These are phyloP conservation scores for Dendrothele bispora DNA, from an alignment of 768 basidiomycete genomes.

Conservation along the genomic window DNA sequence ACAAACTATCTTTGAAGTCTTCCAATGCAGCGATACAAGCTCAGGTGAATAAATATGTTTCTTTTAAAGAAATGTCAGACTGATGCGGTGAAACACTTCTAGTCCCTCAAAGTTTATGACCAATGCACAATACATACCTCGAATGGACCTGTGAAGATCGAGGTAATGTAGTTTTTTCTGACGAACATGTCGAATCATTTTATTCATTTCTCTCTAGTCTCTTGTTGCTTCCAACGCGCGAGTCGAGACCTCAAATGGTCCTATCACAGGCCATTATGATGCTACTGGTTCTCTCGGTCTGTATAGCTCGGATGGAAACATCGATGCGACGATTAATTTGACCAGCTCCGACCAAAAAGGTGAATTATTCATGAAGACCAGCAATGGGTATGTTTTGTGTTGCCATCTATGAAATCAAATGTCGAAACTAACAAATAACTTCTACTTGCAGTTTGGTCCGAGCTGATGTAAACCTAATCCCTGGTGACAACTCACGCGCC, in stretches of 20 bases:
- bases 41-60: constrained; percentile 23
- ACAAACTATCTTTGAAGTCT: constrained; percentile 31
- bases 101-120: constrained; percentile 21
- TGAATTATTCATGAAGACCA: constrained; percentile 32
- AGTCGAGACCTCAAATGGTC: constrained; percentile 34
- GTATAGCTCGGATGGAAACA: background rate
- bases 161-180: constrained; percentile 2
- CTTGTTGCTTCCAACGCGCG: constrained; percentile 23
- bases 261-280: constrained; percentile 43
- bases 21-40: constrained; percentile 32
- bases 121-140: constrained; percentile 21
- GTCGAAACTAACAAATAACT: background rate
- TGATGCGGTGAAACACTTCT: background rate
- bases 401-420: too few species aligned
- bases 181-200: background rate
- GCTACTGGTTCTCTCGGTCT: constrained; percentile 31
- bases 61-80: background rate
- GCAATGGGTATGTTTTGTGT: constrained; percentile 43
- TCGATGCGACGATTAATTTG: background rate
- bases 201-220: constrained; percentile 25
- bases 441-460: constrained; percentile 28
- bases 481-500: constrained; percentile 21
- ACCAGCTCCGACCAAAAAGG: constrained; percentile 23
- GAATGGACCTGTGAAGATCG: constrained; percentile 14
- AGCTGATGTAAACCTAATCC: constrained; percentile 29